A percentile compares a stretch with the other conserved stretches of the same genome.
These are phyloP conservation scores for Trichoderma pleuroti DNA, from an alignment of 2,329 filamentous ascomycete genomes.

Conservation along the genomic window DNA sequence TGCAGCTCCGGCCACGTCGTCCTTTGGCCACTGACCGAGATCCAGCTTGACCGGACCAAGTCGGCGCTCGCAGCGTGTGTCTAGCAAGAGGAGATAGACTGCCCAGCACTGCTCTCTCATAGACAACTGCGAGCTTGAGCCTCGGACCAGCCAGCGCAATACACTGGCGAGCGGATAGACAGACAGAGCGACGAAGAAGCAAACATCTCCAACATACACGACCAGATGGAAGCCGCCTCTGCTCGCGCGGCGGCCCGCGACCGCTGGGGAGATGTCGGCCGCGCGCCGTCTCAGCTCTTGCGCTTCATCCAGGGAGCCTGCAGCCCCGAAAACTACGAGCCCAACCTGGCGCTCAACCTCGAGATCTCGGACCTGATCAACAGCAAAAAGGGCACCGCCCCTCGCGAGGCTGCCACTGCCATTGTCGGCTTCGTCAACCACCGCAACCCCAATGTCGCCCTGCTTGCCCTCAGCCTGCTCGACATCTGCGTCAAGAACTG, in stretches of 20 bases:
- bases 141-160: background rate
- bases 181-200: background rate
- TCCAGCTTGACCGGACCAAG: background rate
- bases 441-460: slow-evolving; percentile 89
- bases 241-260: slow-evolving; percentile 93
- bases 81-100: background rate
- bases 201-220: background rate
- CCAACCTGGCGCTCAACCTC: slow-evolving; percentile 91
- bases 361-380: slow-evolving; percentile 97
- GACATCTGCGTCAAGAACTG: slow-evolving; percentile 99
- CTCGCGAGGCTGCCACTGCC: slow-evolving; percentile 87
- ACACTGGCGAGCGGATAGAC: background rate
- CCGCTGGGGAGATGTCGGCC: slow-evolving; percentile 80
- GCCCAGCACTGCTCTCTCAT: background rate
- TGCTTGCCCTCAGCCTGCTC: slow-evolving; percentile 85
- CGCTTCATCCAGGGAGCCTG: slow-evolving; percentile 95
- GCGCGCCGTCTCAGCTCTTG: slow-evolving; percentile 81
- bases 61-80: background rate
- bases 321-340: slow-evolving; percentile 96
- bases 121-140: background rate
- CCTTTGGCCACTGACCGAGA: background rate
- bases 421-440: slow-evolving; percentile 96
- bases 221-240: slow-evolving; percentile 83
- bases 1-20: slow-evolving; percentile 5
- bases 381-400: slow-evolving; percentile 91